Base-by-base conservation (phyloP, 163 green algal genomes). In the Chloromonas sp. region DNA sequence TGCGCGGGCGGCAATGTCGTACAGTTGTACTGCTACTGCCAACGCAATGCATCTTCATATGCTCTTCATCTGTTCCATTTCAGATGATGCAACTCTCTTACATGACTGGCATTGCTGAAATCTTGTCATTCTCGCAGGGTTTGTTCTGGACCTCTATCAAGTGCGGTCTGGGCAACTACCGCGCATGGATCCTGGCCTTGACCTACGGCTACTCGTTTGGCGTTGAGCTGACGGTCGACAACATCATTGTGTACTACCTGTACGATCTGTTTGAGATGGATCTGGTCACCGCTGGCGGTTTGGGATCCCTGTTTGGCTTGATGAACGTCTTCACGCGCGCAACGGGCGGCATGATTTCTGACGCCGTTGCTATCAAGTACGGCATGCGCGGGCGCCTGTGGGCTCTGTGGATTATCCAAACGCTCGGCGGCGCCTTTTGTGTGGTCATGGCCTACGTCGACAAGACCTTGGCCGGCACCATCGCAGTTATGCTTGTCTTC, bases 171-270 rank as follows among this genome's bases (percentile, higher is more conserved):
- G 13, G 11, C 13, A 79, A 79, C 89, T 95, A 95, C 88, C 85
- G 93, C 36, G 92, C 92, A 11, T 96, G 92, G 93, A 86, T 92
- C 61, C 89, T 95, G 84, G 84, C 86, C 1, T 70, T 94, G 2
- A 94, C 87, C 14, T 97, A 98, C 82, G 94, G 92, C 81, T 96
- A 94, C 89, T 97, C 89, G 89, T 99, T 98, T 83, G 96, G 95
- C 14, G 91, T 98, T 60, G 96, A 99, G 94, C 93, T 99, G 11
- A 98, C 97, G 0, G 92, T 99, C 3, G 95, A 99, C 90, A 99
- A 99, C 92, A 93, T 97, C 82, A 93, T 98, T 77, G 85, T 92
- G 0, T 84, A 91, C 60, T 99, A 99, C 93, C 90, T 98, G 36
- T 95, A 94, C 79, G 94, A 98, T 87, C 89, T 97, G 86, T 99